phyloP scores from a whole-genome alignment of 306 rosid genomes.

The Calophaca sinica region DNA sequence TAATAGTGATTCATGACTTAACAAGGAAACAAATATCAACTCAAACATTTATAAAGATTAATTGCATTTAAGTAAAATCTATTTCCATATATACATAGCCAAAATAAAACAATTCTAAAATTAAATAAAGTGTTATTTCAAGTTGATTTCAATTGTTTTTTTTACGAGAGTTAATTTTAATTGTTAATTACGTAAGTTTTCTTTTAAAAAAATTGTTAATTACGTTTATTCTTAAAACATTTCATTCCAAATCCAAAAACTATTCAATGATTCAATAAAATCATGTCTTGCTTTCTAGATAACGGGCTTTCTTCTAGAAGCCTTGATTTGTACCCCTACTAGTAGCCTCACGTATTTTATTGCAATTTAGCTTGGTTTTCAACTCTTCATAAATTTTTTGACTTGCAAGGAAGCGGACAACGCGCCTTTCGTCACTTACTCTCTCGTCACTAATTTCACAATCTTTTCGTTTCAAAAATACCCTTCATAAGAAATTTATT shows the following conservation, averaged over 20 bases:
- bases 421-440: neutral
- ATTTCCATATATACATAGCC: neutral
- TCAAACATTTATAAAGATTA: neutral
- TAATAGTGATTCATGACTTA: neutral
- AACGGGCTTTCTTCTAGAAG: conserved; percentile 51
- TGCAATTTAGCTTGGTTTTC: neutral
- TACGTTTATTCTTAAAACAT: neutral
- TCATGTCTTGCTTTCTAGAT: neutral
- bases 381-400: neutral
- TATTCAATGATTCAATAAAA: neutral
- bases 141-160: neutral
- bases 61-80: neutral
- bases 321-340: neutral
- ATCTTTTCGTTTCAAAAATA: too few species aligned
- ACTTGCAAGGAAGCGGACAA: neutral
- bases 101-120: neutral
- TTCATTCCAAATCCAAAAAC: neutral
- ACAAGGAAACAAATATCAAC: neutral
- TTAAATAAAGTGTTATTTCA: neutral
- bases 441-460: too few species aligned
- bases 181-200: too few species aligned
- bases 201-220: neutral
- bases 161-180: too few species aligned
- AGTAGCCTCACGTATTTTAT: too few species aligned
- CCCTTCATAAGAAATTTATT: too few species aligned